Evolutionary conservation across 352 stramenopile genomes (phyloP).

Genomic region (Phytophthora brassicae): DNA sequence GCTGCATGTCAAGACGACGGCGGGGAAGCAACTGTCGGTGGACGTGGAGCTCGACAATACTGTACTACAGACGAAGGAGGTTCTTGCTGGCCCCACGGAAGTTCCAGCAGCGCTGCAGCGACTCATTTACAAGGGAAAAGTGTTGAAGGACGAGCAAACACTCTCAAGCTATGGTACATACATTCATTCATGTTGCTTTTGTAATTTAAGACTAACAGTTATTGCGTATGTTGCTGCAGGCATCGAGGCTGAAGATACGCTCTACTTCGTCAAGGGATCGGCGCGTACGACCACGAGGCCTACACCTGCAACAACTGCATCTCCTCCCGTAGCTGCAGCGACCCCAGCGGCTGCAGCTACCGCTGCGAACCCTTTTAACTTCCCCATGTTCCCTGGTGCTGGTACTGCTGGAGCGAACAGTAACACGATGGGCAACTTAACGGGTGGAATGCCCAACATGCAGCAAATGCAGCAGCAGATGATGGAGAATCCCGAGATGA

Average conservation of each 20-base stretch:
- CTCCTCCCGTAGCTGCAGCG: conserved; percentile 2
- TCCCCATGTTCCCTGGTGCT: conserved; percentile 52
- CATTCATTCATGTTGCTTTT: no score
- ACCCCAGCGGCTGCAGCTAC: neutral
- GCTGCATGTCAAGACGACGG: conserved; percentile 84
- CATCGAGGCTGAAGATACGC: no score
- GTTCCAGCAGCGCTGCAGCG: conserved; percentile 79
- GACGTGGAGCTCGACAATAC: conserved; percentile 70
- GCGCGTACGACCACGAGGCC: conserved; percentile 23
- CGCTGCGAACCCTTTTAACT: conserved; percentile 51
- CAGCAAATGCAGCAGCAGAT: conserved; percentile 87
- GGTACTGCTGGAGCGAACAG: conserved; percentile 12
- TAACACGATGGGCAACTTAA: conserved; percentile 66
- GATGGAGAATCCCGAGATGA: conserved; percentile 88
- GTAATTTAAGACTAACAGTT: no score
- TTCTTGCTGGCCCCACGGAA: conserved; percentile 66
- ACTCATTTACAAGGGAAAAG: conserved; percentile 90
- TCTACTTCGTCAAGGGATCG: conserved; percentile 86
- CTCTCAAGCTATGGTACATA: conserved; percentile 76
- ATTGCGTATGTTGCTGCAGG: no score
- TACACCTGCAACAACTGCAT: conserved; percentile 18
- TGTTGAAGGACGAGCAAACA: conserved; percentile 89
- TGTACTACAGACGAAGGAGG: conserved; percentile 78
- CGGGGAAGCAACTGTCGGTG: conserved; percentile 77
- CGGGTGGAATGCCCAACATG: conserved; percentile 62